Conservation (phyloP, 768 basidiomycete species). For the Ephemerocybe angulata region DNA sequence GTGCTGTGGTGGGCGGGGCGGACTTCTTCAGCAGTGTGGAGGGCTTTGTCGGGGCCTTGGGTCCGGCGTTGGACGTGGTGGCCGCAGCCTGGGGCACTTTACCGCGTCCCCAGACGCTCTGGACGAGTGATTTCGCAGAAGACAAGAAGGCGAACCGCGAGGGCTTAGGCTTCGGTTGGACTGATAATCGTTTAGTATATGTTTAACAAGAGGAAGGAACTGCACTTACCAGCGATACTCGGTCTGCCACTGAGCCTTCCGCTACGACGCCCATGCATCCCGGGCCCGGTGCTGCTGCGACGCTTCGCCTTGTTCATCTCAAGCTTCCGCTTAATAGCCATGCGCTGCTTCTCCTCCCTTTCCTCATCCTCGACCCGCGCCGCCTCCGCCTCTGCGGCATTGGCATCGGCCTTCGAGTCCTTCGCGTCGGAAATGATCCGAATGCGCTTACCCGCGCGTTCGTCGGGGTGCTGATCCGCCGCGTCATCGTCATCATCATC, state of each 20-base stretch:
- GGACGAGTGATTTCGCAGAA: conserved; percentile 66
- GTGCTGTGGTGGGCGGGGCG: conserved; percentile 3
- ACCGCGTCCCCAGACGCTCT: conserved; percentile 69
- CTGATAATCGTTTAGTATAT: conserved; percentile 18
- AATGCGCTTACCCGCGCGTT: conserved; percentile 32
- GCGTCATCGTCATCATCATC: conserved; percentile 41
- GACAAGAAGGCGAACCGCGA: conserved; percentile 69
- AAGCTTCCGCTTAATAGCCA: conserved; percentile 60
- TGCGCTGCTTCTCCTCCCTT: conserved; percentile 48
- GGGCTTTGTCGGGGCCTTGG: conserved; percentile 1
- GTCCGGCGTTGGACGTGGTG: conserved; percentile 24
- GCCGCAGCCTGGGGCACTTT: conserved; percentile 28
- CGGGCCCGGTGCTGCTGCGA: conserved; percentile 60
- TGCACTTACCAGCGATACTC: conserved; percentile 36
- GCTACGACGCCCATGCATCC: conserved; percentile 37
- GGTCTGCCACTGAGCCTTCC: conserved; percentile 27
- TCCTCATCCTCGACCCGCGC: conserved; percentile 33
- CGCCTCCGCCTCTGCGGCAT: conserved; percentile 27
- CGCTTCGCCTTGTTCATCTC: conserved; percentile 65
- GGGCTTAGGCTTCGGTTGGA: conserved; percentile 43
- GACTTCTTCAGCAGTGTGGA: conserved; percentile 9
- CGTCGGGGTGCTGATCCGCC: conserved; percentile 22
- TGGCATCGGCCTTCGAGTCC: conserved; percentile 10
- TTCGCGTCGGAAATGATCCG: conserved; percentile 32
- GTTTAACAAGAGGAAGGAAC: conserved; percentile 2